Evolutionary conservation across 2,329 filamentous ascomycete species (phyloP), one percentile per base, ranked within the genome.

Genomic region (Triangularia verruculosa): DNA sequence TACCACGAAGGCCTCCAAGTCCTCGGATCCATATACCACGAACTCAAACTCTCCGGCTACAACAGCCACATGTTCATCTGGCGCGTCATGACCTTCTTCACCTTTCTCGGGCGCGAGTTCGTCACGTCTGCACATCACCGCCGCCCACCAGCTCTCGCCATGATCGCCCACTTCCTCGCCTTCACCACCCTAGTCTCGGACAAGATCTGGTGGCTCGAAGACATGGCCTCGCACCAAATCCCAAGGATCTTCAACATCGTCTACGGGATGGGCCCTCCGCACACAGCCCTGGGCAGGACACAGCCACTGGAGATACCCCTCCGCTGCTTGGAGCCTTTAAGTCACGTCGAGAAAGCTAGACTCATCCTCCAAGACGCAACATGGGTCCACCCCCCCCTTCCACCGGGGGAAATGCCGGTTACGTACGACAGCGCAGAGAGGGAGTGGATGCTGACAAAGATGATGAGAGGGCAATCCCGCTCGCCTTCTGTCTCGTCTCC

Each of bases 21-120:
- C 64, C 74, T 86, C 1, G 83, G 83, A 28, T 80, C 81, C 0
- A 75, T 86, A 1, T 86, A 85, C 64, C 72, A 74, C 59, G 79
- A 83, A 66, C 72, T 86, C n/a, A 17, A 83, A 66, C 70, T 66
- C 11, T 67, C 76, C 1, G 61, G 65, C 15, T 82, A 82, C 4
- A 76, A 82, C 51, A 75, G 75, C 34, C 74, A 78, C 17, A 72
- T 80, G 25, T 75, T 85, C 68, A 73, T 76, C 63, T 72, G 86
- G 13, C 80, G 83, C 60, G 77, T 83, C 70, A 78, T 83, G 64
- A 83, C 81, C 9, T 83, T 80, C 74, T 79, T 83, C 61, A 86
- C 82, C 2, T 85, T 81, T 59, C 65, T 84, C 20, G 80, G 81
- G 5, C 70, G 70, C 0, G 65, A 66, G 4, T 82, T 85, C 61